A percentile compares a stretch with the other conserved stretches of the same genome.
Conservation (phyloP, 2,329 filamentous ascomycete genomes). For the Penicillium sp. region DNA sequence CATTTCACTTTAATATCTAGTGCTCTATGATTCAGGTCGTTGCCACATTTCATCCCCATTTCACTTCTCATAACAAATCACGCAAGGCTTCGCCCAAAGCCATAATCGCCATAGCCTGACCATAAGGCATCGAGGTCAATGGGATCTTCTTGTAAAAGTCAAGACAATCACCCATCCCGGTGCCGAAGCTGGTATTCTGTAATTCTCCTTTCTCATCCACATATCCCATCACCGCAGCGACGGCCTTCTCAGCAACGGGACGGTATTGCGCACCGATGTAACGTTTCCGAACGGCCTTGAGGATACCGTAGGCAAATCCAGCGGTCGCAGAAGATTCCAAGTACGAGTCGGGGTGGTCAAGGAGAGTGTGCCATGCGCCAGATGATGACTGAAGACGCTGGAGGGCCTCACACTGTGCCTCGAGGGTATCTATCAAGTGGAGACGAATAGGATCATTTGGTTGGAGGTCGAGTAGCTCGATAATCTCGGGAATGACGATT, state of each 20-base stretch:
- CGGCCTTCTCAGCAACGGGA: slow-evolving; percentile 61
- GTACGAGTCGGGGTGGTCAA: slow-evolving; percentile 71
- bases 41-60: neutral
- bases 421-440: slow-evolving; percentile 54
- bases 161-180: slow-evolving; percentile 69
- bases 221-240: slow-evolving; percentile 64
- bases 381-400: slow-evolving; percentile 57
- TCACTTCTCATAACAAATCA: slow-evolving; percentile 48
- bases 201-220: slow-evolving; percentile 68
- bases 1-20: neutral
- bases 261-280: slow-evolving; percentile 65
- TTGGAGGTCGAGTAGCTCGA: slow-evolving; percentile 67
- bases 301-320: slow-evolving; percentile 75
- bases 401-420: slow-evolving; percentile 67
- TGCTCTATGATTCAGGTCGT: slow-evolving; percentile 1
- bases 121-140: slow-evolving; percentile 78
- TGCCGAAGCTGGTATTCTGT: slow-evolving; percentile 73
- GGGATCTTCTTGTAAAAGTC: slow-evolving; percentile 77
- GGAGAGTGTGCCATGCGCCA: slow-evolving; percentile 72
- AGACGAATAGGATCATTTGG: slow-evolving; percentile 59
- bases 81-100: slow-evolving; percentile 71
- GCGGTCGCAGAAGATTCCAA: slow-evolving; percentile 74
- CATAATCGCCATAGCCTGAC: slow-evolving; percentile 83
- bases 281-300: slow-evolving; percentile 68
- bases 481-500: slow-evolving; percentile 78